These are phyloP conservation scores for Lipomyces kockii DNA, from an alignment of 805 yeast species.

Conservation along the genomic window DNA sequence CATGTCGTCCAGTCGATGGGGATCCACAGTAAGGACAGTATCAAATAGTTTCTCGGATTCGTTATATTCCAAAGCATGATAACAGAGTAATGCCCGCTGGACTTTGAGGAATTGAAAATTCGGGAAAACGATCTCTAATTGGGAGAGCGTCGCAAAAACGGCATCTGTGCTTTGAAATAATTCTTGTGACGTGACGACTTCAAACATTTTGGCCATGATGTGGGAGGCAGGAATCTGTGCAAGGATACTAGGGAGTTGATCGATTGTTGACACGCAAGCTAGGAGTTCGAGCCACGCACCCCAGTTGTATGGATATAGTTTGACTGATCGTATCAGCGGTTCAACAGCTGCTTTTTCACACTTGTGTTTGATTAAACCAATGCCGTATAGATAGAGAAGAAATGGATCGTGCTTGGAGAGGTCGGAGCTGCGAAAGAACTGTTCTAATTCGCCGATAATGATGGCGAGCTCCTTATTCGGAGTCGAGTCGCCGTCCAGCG, in stretches of 20 bases:
- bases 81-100: constrained; percentile 80
- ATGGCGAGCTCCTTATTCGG: constrained; percentile 45
- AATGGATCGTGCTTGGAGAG: constrained; percentile 56
- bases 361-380: constrained; percentile 65
- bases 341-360: constrained; percentile 65
- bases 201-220: constrained; percentile 61
- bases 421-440: constrained; percentile 26
- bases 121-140: constrained; percentile 64
- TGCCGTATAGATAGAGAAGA: constrained; percentile 72
- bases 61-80: constrained; percentile 82
- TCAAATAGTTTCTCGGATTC: constrained; percentile 83
- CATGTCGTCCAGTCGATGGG: constrained; percentile 84
- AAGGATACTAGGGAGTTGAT: constrained; percentile 20
- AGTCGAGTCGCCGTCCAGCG: constrained; percentile 40
- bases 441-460: constrained; percentile 51
- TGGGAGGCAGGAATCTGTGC: constrained; percentile 8
- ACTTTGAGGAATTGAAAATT: constrained; percentile 71
- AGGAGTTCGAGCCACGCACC: constrained; percentile 86
- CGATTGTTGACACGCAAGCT: constrained; percentile 65
- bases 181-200: constrained; percentile 72
- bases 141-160: constrained; percentile 52
- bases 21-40: constrained; percentile 71
- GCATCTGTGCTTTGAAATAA: constrained; percentile 69
- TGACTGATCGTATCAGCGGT: constrained; percentile 63
- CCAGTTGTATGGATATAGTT: constrained; percentile 86